A percentile compares a stretch with the other conserved stretches of the same genome.
phyloP scores from a whole-genome alignment of 257 asterid genomes.

The Jasminum sambac region DNA sequence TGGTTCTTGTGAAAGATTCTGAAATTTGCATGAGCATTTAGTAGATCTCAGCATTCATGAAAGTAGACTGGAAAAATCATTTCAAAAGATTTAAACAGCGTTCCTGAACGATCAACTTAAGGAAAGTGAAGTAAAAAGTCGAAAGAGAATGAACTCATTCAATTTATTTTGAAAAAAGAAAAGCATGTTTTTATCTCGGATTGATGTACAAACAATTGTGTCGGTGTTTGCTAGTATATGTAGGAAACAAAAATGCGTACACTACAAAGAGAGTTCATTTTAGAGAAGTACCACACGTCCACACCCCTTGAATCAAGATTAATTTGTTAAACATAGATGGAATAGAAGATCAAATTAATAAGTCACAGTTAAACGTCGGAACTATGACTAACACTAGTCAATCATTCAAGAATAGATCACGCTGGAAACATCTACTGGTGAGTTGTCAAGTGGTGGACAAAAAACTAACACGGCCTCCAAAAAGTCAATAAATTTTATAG shows the following conservation, averaged over 20 bases:
- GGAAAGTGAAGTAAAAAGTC: neutral
- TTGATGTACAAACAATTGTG: neutral
- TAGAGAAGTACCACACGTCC: neutral
- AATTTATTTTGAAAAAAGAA: too few relatives aligned
- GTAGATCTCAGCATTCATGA: neutral
- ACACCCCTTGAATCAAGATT: neutral
- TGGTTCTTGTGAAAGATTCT: neutral
- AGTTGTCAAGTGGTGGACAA: neutral
- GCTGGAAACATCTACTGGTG: neutral
- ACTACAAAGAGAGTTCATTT: neutral
- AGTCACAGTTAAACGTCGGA: neutral
- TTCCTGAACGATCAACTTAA: neutral
- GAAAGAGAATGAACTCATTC: neutral
- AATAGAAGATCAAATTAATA: neutral
- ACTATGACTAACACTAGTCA: neutral
- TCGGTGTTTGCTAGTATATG: neutral
- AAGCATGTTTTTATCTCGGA: neutral
- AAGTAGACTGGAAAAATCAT: neutral
- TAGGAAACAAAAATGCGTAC: neutral
- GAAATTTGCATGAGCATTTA: conserved; percentile 3
- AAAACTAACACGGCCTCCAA: neutral
- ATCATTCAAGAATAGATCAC: neutral
- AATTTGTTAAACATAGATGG: neutral
- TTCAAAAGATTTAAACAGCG: neutral
- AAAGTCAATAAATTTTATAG: neutral